phyloP scores from a whole-genome alignment of 2,329 filamentous ascomycete species.

The Aspergillus latus region DNA sequence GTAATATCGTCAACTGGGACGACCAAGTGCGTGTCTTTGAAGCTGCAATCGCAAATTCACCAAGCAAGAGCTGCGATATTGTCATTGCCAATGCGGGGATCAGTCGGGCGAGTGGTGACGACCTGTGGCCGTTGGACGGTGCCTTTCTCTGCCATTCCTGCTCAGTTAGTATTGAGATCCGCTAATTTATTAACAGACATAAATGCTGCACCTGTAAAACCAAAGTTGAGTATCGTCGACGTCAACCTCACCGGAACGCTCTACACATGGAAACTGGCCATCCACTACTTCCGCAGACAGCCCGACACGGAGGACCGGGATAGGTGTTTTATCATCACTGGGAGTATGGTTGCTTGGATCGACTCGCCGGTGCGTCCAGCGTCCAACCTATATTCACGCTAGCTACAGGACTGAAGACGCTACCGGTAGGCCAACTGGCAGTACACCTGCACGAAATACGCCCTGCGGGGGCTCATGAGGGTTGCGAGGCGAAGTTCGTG shows the following conservation, averaged over 20 bases:
- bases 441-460: constrained; percentile 49
- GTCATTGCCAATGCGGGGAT: constrained; percentile 54
- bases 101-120: constrained; percentile 33
- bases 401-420: too few species aligned
- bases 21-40: constrained; percentile 46
- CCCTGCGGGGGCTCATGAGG: constrained; percentile 46
- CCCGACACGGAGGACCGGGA: constrained; percentile 42
- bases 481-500: constrained; percentile 40
- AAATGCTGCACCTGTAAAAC: constrained; percentile 31
- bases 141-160: background rate
- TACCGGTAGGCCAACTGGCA: constrained; percentile 34
- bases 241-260: constrained; percentile 45
- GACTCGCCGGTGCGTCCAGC: constrained; percentile 39
- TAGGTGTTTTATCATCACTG: constrained; percentile 52
- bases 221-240: constrained; percentile 44
- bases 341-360: constrained; percentile 50
- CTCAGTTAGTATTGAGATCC: background rate
- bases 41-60: constrained; percentile 38
- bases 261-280: constrained; percentile 50
- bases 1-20: constrained; percentile 48
- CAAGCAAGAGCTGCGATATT: constrained; percentile 44
- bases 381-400: too few species aligned
- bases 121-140: constrained; percentile 42
- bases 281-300: constrained; percentile 48
- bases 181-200: constrained; percentile 13